Conservation (phyloP, 257 asterid species). For the Solanum piurae region DNA sequence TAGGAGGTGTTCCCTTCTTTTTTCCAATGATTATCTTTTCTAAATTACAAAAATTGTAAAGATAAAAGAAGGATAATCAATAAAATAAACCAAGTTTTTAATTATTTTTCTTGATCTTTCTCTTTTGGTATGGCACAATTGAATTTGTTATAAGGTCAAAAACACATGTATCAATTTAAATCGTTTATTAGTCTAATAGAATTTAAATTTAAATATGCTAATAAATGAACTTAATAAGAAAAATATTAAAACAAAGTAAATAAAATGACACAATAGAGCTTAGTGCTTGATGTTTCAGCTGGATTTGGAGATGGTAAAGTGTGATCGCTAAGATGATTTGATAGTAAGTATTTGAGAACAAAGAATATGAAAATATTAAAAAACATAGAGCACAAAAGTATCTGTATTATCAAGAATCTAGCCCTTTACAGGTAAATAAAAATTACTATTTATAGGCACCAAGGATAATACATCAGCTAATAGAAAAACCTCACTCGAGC, state of each 20-base stretch:
- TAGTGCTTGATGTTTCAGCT: not conserved
- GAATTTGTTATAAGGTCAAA: not conserved
- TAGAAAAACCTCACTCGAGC: not conserved
- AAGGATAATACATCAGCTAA: not conserved
- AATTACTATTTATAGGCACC: too few species aligned
- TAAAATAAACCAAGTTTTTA: not conserved
- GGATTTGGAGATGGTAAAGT: not conserved
- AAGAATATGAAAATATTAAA: not conserved
- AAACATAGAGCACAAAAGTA: not conserved
- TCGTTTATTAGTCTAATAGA: not conserved
- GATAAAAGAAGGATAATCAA: not conserved
- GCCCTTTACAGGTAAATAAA: not conserved
- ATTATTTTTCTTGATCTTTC: not conserved
- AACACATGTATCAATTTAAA: not conserved
- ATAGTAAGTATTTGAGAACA: not conserved
- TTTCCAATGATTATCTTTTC: not conserved
- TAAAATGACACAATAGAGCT: not conserved
- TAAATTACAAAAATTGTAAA: not conserved
- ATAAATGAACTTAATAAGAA: not conserved
- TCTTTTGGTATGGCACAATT: not conserved
- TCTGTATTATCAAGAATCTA: too few species aligned
- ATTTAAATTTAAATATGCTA: not conserved
- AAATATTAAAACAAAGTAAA: too few species aligned
- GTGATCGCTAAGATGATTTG: not conserved
- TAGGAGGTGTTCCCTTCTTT: not conserved